Base-by-base conservation (phyloP, 768 basidiomycete genomes). In the Cystoderma amianthinum region DNA sequence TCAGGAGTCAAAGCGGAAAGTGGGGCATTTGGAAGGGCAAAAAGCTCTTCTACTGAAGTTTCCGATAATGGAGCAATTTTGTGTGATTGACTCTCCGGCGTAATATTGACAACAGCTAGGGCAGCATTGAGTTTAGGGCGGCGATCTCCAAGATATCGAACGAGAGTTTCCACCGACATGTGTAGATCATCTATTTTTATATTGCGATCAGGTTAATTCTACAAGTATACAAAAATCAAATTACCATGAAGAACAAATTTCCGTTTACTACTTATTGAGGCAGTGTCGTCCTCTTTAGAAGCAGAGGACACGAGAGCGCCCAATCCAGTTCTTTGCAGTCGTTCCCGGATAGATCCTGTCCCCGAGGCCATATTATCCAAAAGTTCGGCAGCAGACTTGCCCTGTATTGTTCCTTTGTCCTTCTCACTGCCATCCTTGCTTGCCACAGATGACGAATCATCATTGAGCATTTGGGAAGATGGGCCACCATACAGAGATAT, bases 71-170 rank as follows among this genome's bases (percentile, higher is more conserved):
- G 74, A 0, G 83, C 72, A 25, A 82, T 72, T 16, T 79, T 61
- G 38, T 89, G 75, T 1, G 88, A 77, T 52, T 84, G 80, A 28
- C 70, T 72, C 18, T 74, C 68, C 0, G 85, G 79, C 2, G 78
- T 85, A 47, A 81, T 82, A 30, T 74, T 60, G 25, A 93, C 74
- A 3, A 75, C 67, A 30, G 77, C 74, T 1, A 97, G 77, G 0
- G 89, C 88, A 4, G 82, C 82, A 2, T 67, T 73, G 25, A 97
- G 72, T 55, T 94, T 93, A 9, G 89, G 92, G 10, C 96, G 79
- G 9, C 90, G 79, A 53, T 96, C 92, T 2, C 90, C 80, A 5
- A 98, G 76, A 57, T 92, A 98, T 9, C 83, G 77, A 47, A 91
- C 72, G 3, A 99, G 74, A 0, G 85, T 83, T 57, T 97, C 93